A percentile compares a stretch with the other conserved stretches of the same genome.
These are phyloP conservation scores for Acer saccharum DNA, from an alignment of 345 rosid genomes.

Conservation along the genomic window DNA sequence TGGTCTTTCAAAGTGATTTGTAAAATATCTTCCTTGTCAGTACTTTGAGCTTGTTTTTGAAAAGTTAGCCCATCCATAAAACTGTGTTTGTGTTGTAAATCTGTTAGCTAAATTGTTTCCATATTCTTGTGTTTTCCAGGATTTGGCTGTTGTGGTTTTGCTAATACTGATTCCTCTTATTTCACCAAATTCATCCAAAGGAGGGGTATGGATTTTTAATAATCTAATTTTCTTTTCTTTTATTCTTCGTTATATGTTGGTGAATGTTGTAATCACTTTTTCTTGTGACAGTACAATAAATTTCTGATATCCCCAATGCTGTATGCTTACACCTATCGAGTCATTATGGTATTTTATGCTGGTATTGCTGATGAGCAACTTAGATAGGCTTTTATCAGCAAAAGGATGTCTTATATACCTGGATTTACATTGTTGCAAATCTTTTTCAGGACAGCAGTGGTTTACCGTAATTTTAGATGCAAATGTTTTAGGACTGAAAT, in stretches of 20 bases:
- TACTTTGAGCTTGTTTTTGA: conserved; percentile 7
- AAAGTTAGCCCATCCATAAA: conserved; percentile 8
- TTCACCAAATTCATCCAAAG: conserved; percentile 97
- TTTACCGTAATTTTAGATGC: neutral
- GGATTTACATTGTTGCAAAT: conserved; percentile 1
- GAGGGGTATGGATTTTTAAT: conserved; percentile 77
- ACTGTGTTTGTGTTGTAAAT: conserved; percentile 16
- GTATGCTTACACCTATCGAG: neutral
- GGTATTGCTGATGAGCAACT: neutral
- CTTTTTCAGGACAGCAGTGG: conserved; percentile 4
- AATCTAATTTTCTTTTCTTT: conserved; percentile 16
- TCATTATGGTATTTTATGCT: neutral
- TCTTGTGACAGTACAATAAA: neutral
- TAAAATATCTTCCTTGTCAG: conserved; percentile 5
- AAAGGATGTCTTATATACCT: neutral
- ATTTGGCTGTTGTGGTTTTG: conserved; percentile 96
- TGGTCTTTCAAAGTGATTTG: neutral
- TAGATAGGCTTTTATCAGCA: neutral
- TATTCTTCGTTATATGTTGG: conserved; percentile 5
- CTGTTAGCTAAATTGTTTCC: neutral
- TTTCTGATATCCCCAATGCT: neutral
- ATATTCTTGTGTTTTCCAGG: conserved; percentile 49
- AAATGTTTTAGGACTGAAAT: neutral
- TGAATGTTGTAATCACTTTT: conserved; percentile 16
- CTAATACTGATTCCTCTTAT: conserved; percentile 97